Conservation (phyloP, 768 basidiomycete genomes). For the Naematelia encephala region DNA sequence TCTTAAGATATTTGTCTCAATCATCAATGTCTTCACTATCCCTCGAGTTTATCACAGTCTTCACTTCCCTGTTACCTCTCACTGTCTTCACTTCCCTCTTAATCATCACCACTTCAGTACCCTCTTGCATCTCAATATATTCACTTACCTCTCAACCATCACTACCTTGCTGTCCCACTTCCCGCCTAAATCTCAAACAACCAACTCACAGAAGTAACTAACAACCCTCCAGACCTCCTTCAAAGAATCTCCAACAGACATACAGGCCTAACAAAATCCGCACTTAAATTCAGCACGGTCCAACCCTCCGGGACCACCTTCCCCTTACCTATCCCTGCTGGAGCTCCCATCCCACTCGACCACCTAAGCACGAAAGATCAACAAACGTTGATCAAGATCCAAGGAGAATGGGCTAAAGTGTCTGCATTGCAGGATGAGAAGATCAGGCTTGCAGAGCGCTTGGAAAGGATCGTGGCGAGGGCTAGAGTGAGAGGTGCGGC, state of each 20-base stretch:
- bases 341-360: constrained; percentile 22
- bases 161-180: too few relatives aligned
- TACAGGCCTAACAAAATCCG: constrained; percentile 30
- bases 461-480: constrained; percentile 42
- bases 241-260: constrained; percentile 36
- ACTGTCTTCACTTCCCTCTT: too few relatives aligned
- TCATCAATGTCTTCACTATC: too few relatives aligned
- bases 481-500: constrained; percentile 39
- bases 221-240: constrained; percentile 26
- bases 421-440: constrained; percentile 47
- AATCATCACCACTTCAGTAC: too few relatives aligned
- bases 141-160: too few relatives aligned
- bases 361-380: constrained; percentile 38
- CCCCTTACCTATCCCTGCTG: constrained; percentile 22
- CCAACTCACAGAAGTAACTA: too few relatives aligned
- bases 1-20: too few relatives aligned
- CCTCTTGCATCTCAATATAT: too few relatives aligned
- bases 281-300: background rate
- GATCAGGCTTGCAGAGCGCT: constrained; percentile 35
- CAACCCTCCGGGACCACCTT: constrained; percentile 18
- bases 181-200: too few relatives aligned
- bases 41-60: too few relatives aligned
- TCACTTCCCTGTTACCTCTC: too few relatives aligned
- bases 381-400: constrained; percentile 36
- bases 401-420: constrained; percentile 45